phyloP scores from a whole-genome alignment of 2,329 filamentous ascomycete species.

The Aspergillus ochraceoroseus region DNA sequence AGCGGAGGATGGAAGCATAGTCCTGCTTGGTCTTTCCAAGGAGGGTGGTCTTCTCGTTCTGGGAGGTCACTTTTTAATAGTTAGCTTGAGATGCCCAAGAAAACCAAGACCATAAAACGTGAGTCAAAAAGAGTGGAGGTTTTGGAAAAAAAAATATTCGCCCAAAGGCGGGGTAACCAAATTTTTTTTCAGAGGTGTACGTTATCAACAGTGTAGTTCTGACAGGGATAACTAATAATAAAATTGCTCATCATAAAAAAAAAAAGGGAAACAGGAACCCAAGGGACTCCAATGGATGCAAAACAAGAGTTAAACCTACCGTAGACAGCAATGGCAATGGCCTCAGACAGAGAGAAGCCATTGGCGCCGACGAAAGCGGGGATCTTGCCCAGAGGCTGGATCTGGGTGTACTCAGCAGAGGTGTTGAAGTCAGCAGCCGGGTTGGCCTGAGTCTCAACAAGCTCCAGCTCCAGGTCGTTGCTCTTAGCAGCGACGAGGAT shows the following conservation, averaged over 20 bases:
- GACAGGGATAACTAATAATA: constrained; percentile 96
- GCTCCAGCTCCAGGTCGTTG: constrained; percentile 88
- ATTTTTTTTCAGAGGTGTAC: constrained; percentile 65
- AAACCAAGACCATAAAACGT: constrained; percentile 17
- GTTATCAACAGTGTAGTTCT: constrained; percentile 84
- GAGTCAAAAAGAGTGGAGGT: constrained; percentile 12
- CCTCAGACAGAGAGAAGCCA: constrained; percentile 83
- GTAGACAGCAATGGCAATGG: constrained; percentile 95
- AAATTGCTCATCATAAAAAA: constrained; percentile 67
- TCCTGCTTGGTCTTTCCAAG: constrained; percentile 99
- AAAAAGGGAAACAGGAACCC: constrained; percentile 11
- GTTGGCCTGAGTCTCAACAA: constrained; percentile 58
- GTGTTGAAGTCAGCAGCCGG: constrained; percentile 57
- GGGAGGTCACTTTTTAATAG: constrained; percentile 71
- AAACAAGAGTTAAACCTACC: constrained; percentile 59
- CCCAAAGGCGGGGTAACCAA: constrained; percentile 48
- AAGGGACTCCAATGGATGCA: constrained; percentile 13
- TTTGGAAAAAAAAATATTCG: constrained; percentile 19
- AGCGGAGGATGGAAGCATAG: constrained; percentile 95
- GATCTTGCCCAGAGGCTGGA: constrained; percentile 84
- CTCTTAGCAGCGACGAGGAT: constrained; percentile 94
- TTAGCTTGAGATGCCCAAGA: constrained; percentile 22
- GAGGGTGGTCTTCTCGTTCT: constrained; percentile 99
- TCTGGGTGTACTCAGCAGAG: constrained; percentile 71
- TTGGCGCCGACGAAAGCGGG: constrained; percentile 90